Percentiles rank a stretch among this genome's conserved stretches.
phyloP scores from a whole-genome alignment of 1,139 yeast species.

The Geotrichum reessii region DNA sequence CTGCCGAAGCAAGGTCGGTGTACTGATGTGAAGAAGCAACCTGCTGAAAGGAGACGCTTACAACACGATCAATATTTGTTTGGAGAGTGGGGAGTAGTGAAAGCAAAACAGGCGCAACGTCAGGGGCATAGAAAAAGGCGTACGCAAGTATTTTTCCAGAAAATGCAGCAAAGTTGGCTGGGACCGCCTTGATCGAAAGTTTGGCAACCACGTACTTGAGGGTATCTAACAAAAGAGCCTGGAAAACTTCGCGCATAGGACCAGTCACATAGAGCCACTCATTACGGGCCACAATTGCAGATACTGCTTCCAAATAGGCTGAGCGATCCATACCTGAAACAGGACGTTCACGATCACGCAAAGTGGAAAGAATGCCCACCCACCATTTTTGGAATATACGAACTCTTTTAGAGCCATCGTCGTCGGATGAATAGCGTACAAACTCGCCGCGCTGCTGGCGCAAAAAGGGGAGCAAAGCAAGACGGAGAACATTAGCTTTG shows the following conservation, averaged over 20 bases:
- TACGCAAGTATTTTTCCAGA: conserved; percentile 76
- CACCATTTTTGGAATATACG: conserved; percentile 58
- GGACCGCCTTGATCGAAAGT: conserved; percentile 49
- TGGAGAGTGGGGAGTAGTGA: conserved; percentile 52
- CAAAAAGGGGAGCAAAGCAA: conserved; percentile 59
- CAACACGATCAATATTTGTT: conserved; percentile 36
- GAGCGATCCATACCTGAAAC: conserved; percentile 53
- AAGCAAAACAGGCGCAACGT: conserved; percentile 59
- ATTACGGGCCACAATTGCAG: conserved; percentile 55
- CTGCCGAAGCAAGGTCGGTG: conserved; percentile 19
- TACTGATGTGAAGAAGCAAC: conserved; percentile 10
- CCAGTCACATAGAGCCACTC: conserved; percentile 49
- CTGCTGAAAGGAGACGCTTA: conserved; percentile 29
- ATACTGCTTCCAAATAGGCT: conserved; percentile 68
- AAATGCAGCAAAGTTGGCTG: conserved; percentile 62
- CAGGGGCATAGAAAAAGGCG: conserved; percentile 55
- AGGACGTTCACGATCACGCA: conserved; percentile 34
- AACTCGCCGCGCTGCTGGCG: conserved; percentile 34
- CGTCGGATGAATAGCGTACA: conserved; percentile 14
- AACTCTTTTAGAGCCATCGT: conserved; percentile 25
- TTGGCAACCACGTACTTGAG: conserved; percentile 51
- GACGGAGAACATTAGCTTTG: conserved; percentile 61
- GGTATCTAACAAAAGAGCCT: conserved; percentile 43
- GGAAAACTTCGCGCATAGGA: conserved; percentile 9
- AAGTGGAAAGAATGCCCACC: conserved; percentile 47